Conservation (phyloP, 495 filamentous ascomycete species). For the Usnea hakonensis region DNA sequence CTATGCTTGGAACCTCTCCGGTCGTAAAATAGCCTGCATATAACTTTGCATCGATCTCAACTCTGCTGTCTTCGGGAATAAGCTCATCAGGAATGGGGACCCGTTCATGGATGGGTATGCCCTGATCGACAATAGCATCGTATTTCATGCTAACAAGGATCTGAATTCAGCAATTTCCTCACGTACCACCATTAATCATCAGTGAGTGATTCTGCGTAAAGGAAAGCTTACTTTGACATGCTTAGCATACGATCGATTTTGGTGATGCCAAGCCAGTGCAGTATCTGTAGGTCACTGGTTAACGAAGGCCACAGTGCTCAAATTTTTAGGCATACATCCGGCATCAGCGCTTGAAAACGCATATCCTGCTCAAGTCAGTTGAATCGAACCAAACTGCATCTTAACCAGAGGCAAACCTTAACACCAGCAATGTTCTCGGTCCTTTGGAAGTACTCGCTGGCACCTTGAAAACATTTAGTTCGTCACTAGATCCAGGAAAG, state of each 20-base stretch:
- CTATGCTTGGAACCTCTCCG: conserved; percentile 78
- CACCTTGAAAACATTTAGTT: conserved; percentile 38
- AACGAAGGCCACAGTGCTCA: conserved; percentile 17
- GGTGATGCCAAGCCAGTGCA: conserved; percentile 97
- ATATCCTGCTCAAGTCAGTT: conserved; percentile 50
- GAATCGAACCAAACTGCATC: conserved; percentile 14
- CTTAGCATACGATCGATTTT: conserved; percentile 98
- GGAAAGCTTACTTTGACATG: conserved; percentile 77
- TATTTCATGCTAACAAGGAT: conserved; percentile 78
- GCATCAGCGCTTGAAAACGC: conserved; percentile 99
- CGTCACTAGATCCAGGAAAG: neutral
- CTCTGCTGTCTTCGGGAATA: conserved; percentile 90
- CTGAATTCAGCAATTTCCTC: neutral
- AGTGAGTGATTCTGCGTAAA: conserved; percentile 8
- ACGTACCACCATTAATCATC: neutral
- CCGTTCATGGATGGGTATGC: conserved; percentile 88
- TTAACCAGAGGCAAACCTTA: conserved; percentile 36
- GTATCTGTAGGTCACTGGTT: conserved; percentile 44
- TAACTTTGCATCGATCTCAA: conserved; percentile 96
- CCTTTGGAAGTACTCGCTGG: conserved; percentile 94
- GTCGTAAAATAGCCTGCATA: conserved; percentile 95
- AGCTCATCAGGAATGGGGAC: conserved; percentile 89
- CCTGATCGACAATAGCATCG: conserved; percentile 93
- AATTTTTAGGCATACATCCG: conserved; percentile 45
- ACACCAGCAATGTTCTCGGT: conserved; percentile 97